Evolutionary conservation across 345 rosid species (phyloP), one percentile per base, ranked within the genome.

Genomic region (Luvunga scandens): DNA sequence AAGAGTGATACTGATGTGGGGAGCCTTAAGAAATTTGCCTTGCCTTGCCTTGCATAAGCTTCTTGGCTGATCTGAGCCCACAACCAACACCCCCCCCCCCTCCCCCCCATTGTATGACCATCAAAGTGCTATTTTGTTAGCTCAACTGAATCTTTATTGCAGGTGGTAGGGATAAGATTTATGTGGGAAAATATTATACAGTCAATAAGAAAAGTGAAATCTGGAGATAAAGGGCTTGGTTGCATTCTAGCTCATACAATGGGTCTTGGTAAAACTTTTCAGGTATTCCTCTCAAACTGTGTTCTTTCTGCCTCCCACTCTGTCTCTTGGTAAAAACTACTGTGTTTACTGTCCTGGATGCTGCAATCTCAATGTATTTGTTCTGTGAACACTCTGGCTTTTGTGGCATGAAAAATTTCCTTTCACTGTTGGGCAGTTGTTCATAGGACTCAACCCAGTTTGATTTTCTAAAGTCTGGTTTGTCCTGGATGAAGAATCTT

Each of bases 191-290:
- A 97, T 84, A 91, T 97, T 74, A 82, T 94, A 73, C 98, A 97
- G 86, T 91, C 98, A 78, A 87, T 92, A 83, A 87, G 80, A 71
- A 93, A 87, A 82, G 92, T 91, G 69, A 97, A 84, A 86, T 91
- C 94, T 70, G 98, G 99, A 68, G 99, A 94, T 83, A 94, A 84
- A 81, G 99, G 99, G 77, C 97, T 97, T 68, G 99, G 99, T 60
- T 97, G 99, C 88, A 97, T 97, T 85, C 85, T 97, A 82, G 99
- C 99, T 66, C 98, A 97, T 82, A 97, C 96, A 72, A 97, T 97
- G 99, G 99, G 99, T 78, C 96, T 97, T 56, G 99, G 99, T 67
- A 97, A 97, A 93, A 97, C 99, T 73, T 87, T 97, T 79, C 99
- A 97, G 97, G 99, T 97, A 88, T 76, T 77, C 39, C 14, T 76